phyloP scores from a whole-genome alignment of 768 basidiomycete species.

The Rhizopogon vesiculosus region DNA sequence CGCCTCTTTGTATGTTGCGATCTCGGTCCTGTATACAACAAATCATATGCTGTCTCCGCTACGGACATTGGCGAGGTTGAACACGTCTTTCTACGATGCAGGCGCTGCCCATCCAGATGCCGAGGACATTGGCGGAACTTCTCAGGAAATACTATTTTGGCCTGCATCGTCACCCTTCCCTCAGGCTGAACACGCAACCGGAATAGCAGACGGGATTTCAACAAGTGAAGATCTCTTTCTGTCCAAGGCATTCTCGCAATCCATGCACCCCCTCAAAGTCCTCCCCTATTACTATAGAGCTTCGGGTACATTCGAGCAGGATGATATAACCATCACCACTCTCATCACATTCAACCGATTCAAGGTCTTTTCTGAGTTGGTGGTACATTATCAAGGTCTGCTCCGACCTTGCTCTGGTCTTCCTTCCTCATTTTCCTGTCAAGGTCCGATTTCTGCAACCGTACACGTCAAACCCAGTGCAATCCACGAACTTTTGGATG shows the following conservation, averaged over 20 bases:
- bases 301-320: constrained; percentile 43
- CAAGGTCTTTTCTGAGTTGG: constrained; percentile 65
- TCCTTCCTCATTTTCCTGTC: not conserved
- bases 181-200: not conserved
- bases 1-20: constrained; percentile 16
- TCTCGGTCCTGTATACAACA: constrained; percentile 28
- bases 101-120: not conserved
- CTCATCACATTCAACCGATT: constrained; percentile 79
- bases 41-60: constrained; percentile 15
- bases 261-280: constrained; percentile 70
- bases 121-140: not conserved
- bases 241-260: constrained; percentile 64
- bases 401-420: not conserved
- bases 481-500: constrained; percentile 48
- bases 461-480: constrained; percentile 55
- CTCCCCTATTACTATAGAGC: constrained; percentile 82
- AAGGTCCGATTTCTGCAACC: constrained; percentile 83
- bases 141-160: constrained; percentile 20
- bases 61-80: not conserved
- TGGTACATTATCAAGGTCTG: constrained; percentile 72
- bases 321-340: constrained; percentile 83
- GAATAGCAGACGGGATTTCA: not conserved
- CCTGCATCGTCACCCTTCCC: constrained; percentile 2
- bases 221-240: constrained; percentile 51
- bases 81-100: not conserved